These are phyloP conservation scores for Lepidium sativum DNA, from an alignment of 345 rosid species.

Conservation along the genomic window DNA sequence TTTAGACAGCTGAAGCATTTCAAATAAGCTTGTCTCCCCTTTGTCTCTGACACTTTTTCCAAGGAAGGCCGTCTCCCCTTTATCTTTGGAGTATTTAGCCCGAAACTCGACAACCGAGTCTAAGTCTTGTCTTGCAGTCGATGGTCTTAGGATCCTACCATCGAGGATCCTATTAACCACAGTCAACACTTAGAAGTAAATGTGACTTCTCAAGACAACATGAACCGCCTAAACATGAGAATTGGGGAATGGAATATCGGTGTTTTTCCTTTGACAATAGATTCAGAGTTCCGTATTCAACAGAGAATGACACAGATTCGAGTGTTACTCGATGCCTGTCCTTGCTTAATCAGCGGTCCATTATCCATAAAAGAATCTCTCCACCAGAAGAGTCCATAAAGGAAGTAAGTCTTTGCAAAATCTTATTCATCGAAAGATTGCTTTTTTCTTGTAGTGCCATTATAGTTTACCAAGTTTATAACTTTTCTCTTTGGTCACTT, in stretches of 20 bases:
- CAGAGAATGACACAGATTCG: constrained; percentile 43
- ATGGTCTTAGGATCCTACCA: too few species aligned
- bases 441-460: not conserved
- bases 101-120: too few species aligned
- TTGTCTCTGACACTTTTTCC: too few species aligned
- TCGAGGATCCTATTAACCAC: too few species aligned
- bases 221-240: constrained; percentile 19
- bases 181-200: constrained; percentile 35
- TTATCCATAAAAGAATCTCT: constrained; percentile 6
- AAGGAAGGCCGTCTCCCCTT: too few species aligned
- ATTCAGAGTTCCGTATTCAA: constrained; percentile 35
- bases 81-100: too few species aligned
- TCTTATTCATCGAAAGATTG: too few species aligned
- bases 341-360: constrained; percentile 47
- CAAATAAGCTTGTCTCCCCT: too few species aligned
- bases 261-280: constrained; percentile 48
- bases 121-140: too few species aligned
- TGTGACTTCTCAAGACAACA: constrained; percentile 30
- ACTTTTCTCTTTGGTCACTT: too few species aligned
- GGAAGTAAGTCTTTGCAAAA: constrained; percentile 41
- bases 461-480: too few species aligned
- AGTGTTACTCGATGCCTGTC: constrained; percentile 72
- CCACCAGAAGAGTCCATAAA: constrained; percentile 34
- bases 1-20: too few species aligned
- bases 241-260: constrained; percentile 16